A percentile compares a stretch with the other conserved stretches of the same genome.
phyloP scores from a whole-genome alignment of 768 basidiomycete genomes.

The Suillus plorans region DNA sequence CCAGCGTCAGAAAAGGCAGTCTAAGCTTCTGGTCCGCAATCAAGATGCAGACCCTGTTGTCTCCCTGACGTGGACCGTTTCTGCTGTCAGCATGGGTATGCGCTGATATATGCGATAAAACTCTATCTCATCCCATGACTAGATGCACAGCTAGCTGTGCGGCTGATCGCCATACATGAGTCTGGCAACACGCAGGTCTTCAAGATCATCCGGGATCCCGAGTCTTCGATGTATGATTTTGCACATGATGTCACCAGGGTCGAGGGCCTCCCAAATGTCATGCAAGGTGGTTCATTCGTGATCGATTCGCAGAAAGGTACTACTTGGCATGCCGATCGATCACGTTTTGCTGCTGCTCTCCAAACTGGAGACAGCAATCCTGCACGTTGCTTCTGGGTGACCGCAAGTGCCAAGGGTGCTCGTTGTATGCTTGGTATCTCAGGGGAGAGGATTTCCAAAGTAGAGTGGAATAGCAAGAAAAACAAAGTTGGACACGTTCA shows the following conservation, averaged over 20 bases:
- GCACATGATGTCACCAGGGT: constrained; percentile 32
- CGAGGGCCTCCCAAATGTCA: constrained; percentile 44
- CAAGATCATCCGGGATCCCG: constrained; percentile 41
- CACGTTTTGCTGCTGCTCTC: constrained; percentile 38
- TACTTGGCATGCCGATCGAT: constrained; percentile 41
- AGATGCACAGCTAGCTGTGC: constrained; percentile 50
- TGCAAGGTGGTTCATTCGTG: constrained; percentile 51
- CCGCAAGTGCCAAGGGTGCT: constrained; percentile 58
- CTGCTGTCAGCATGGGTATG: constrained; percentile 37
- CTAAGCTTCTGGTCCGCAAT: constrained; percentile 33
- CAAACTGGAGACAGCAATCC: constrained; percentile 22
- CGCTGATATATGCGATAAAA: constrained; percentile 38
- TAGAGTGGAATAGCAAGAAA: constrained; percentile 57
- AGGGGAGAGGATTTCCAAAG: constrained; percentile 65
- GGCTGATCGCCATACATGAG: constrained; percentile 59
- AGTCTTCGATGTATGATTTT: constrained; percentile 37
- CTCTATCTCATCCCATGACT: background rate
- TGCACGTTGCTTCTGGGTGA: constrained; percentile 43
- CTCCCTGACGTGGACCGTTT: constrained; percentile 68
- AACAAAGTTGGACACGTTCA: constrained; percentile 52
- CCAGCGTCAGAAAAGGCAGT: constrained; percentile 40
- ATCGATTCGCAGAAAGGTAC: constrained; percentile 55
- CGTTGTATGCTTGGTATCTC: constrained; percentile 55
- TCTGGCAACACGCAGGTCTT: constrained; percentile 64
- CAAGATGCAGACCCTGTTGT: constrained; percentile 45